Base-by-base conservation (phyloP, 306 rosid genomes). In the Vigna trinervia region DNA sequence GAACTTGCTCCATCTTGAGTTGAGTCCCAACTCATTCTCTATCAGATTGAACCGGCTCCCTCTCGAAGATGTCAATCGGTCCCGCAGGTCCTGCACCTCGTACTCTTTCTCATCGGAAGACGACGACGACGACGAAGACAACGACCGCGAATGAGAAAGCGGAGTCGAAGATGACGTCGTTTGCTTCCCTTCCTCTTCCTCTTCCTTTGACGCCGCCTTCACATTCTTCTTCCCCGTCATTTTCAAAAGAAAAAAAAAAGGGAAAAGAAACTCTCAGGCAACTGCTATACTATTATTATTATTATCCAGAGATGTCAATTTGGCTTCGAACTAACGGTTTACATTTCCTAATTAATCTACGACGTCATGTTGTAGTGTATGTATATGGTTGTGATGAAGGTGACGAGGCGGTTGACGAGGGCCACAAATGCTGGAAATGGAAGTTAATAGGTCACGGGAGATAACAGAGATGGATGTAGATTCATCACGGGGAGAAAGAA, bases 31-130 rank as follows among this genome's bases (percentile, higher is more conserved):
- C 85, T 92, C 89, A 23, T 60, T 84, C 78, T 63, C 67, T 39
- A 95, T 82, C 52, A 95, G 80, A 69, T 90, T 22, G 72, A 95
- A 87, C 14, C 89, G 81, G 84, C 98, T 95, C 22, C 91, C 97
- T 11, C 89, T 34, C n/a, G 98, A 90, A 63, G 98, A 89, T 30
- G 78, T 86, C 43, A 92, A 56, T 71, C 91, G 70, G 0, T 95
- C 97, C 6, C 82, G 76, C 28, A 90, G 12, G 22, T 87, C 87
- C 72, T 89, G 89, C 36, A 90, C 77, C 74, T 84, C 79, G 8
- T 84, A 95, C 43, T 90, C 92, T 12, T 71, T 79, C 56, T 70
- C 89, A 3, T 69, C 84, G 23, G 77, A 52, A 11, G 84, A 75
- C 0, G 80, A 57, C 0, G 78, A 41, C 41, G 43, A 41, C 41